Percentiles rank a stretch among this genome's conserved stretches.
Evolutionary conservation across 495 filamentous ascomycete genomes (phyloP).

Genomic region (Geoglossum glabrum): DNA sequence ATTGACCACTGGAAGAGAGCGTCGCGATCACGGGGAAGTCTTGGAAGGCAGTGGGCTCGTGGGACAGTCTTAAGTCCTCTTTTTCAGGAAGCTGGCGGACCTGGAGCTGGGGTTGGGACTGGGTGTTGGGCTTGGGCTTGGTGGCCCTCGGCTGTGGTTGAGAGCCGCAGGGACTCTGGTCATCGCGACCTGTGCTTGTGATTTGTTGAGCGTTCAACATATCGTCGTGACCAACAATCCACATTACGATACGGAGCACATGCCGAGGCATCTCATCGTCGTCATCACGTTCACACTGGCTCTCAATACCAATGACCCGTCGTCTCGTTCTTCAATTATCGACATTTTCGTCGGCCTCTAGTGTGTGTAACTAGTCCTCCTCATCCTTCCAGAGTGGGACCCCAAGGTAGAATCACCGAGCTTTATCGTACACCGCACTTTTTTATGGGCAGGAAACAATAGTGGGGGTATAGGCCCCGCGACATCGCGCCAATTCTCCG

Average conservation of each 20-base stretch:
- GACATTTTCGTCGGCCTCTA: background rate
- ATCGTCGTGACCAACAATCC: no score
- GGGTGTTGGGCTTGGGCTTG: background rate
- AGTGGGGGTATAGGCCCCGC: background rate
- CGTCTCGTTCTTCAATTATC: background rate
- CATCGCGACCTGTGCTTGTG: background rate
- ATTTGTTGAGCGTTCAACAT: background rate
- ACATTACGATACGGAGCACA: no score
- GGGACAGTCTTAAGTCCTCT: no score
- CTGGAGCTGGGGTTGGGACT: background rate
- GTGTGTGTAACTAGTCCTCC: background rate
- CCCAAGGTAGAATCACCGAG: background rate
- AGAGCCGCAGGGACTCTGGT: background rate
- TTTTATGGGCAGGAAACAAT: background rate
- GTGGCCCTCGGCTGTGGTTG: background rate
- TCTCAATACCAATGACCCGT: background rate
- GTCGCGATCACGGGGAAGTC: background rate
- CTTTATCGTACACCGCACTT: background rate
- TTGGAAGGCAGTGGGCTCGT: background rate
- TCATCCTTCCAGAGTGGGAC: background rate
- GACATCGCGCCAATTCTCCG: background rate
- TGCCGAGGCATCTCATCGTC: no score
- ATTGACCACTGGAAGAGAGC: background rate
- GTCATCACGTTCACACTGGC: no score
- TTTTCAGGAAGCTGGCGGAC: no score